Evolutionary conservation across 2,329 filamentous ascomycete species (phyloP).

Genomic region (Colletotrichum liaoningense): DNA sequence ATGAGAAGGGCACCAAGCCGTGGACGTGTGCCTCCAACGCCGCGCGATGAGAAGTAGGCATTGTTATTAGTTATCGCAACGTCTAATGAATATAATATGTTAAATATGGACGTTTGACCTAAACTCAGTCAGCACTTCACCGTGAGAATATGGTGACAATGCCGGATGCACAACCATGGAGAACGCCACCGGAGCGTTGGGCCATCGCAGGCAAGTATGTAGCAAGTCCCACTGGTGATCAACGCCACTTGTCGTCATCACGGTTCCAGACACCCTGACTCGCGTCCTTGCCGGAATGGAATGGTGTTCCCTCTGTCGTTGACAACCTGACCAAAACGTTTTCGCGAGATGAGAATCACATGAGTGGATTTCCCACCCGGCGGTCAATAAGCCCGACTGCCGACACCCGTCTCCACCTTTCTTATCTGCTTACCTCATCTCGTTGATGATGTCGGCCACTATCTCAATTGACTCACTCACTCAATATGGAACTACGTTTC

Average conservation of each 20-base stretch:
- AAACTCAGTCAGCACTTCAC: not conserved
- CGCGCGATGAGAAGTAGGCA: not conserved
- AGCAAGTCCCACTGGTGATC: not conserved
- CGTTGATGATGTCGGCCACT: not conserved
- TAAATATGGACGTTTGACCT: not conserved
- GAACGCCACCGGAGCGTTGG: not conserved
- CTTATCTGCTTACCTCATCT: conserved; percentile 3
- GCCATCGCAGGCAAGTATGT: not conserved
- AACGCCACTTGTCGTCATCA: not conserved
- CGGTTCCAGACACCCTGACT: not conserved
- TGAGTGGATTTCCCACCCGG: not conserved
- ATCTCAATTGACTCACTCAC: not conserved
- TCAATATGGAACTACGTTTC: not conserved
- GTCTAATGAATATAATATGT: conserved; percentile 7
- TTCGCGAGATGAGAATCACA: not conserved
- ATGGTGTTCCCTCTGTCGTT: not conserved
- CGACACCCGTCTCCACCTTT: not conserved
- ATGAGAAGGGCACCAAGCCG: conserved; percentile 44
- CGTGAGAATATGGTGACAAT: not conserved
- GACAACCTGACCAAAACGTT: not conserved
- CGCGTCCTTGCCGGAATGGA: not conserved
- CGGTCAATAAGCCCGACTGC: not conserved
- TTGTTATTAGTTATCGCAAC: not conserved
- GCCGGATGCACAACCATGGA: too few species aligned
- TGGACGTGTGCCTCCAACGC: conserved; percentile 50